Evolutionary conservation across 179 eudicot genomes (phyloP).

Genomic region (Carnegiea gigantea): DNA sequence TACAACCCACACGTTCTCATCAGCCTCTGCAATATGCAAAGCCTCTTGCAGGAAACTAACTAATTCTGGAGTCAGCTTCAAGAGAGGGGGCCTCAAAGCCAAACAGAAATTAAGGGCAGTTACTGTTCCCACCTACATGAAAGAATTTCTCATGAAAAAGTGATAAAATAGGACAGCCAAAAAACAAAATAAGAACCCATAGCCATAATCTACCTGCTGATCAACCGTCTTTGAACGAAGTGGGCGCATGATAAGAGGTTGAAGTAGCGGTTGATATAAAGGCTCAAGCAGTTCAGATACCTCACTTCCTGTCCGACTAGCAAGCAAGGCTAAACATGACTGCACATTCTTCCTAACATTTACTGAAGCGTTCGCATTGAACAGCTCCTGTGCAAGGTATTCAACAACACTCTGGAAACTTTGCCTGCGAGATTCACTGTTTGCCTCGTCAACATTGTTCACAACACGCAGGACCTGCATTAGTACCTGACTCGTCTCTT

Average conservation of each 20-base stretch:
- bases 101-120: conserved; percentile 95
- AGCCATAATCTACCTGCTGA: conserved; percentile 67
- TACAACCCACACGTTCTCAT: conserved; percentile 89
- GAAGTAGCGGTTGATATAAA: conserved; percentile 84
- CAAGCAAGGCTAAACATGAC: conserved; percentile 94
- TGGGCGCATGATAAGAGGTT: conserved; percentile 80
- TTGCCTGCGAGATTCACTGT: conserved; percentile 83
- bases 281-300: conserved; percentile 98
- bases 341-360: conserved; percentile 94
- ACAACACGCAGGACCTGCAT: conserved; percentile 96
- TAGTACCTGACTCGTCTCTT: conserved; percentile 95
- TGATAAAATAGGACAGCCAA: neutral
- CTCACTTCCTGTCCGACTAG: conserved; percentile 98
- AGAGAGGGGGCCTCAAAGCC: conserved; percentile 98
- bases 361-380: conserved; percentile 77
- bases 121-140: conserved; percentile 85
- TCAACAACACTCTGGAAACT: conserved; percentile 96
- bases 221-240: conserved; percentile 94
- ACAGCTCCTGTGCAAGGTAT: conserved; percentile 85
- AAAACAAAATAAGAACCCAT: conserved; percentile 1
- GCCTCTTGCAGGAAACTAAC: conserved; percentile 93
- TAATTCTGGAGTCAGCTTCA: conserved; percentile 86
- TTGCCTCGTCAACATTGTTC: conserved; percentile 96
- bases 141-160: neutral
- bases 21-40: conserved; percentile 95